Evolutionary conservation across 352 stramenopile genomes (phyloP).

Genomic region (Hyaloperonospora arabidopsidis): DNA sequence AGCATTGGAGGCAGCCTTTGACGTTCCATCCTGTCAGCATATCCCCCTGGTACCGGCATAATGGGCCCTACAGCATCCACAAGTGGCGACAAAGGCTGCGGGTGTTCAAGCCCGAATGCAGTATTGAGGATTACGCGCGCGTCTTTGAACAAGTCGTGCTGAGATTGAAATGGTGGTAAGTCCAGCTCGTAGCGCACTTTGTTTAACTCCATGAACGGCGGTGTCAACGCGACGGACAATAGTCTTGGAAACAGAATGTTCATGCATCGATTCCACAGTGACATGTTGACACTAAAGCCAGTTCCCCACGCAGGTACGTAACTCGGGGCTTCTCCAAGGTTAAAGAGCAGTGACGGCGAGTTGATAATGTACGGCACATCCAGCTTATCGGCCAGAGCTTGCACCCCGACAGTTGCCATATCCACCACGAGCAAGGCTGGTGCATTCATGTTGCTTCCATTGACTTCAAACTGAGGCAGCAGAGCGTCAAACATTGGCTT

Average conservation of each 20-base stretch:
- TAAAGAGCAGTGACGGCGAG: constrained; percentile 81
- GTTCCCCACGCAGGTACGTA: constrained; percentile 83
- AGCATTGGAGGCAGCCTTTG: constrained; percentile 28
- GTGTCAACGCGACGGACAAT: constrained; percentile 79
- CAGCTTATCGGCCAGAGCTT: constrained; percentile 74
- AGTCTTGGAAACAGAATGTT: constrained; percentile 85
- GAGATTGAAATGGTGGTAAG: constrained; percentile 63
- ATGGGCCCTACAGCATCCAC: constrained; percentile 74
- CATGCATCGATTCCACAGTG: constrained; percentile 83
- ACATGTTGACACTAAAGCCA: constrained; percentile 75
- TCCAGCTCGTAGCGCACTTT: constrained; percentile 75
- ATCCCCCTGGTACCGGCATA: constrained; percentile 36
- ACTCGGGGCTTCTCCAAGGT: constrained; percentile 56
- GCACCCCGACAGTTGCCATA: constrained; percentile 71
- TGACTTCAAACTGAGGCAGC: constrained; percentile 34
- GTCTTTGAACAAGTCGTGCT: constrained; percentile 85
- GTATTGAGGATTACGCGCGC: constrained; percentile 82
- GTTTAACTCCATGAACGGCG: constrained; percentile 85
- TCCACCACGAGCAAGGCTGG: constrained; percentile 75
- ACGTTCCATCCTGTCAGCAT: constrained; percentile 27
- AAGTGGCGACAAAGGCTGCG: constrained; percentile 65
- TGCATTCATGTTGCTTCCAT: constrained; percentile 11
- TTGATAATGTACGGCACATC: constrained; percentile 73
- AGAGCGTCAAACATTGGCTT: constrained; percentile 75
- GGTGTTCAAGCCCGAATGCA: constrained; percentile 80